These are phyloP conservation scores for Talaromyces sp. DNA, from an alignment of 2,329 filamentous ascomycete genomes.

Conservation along the genomic window DNA sequence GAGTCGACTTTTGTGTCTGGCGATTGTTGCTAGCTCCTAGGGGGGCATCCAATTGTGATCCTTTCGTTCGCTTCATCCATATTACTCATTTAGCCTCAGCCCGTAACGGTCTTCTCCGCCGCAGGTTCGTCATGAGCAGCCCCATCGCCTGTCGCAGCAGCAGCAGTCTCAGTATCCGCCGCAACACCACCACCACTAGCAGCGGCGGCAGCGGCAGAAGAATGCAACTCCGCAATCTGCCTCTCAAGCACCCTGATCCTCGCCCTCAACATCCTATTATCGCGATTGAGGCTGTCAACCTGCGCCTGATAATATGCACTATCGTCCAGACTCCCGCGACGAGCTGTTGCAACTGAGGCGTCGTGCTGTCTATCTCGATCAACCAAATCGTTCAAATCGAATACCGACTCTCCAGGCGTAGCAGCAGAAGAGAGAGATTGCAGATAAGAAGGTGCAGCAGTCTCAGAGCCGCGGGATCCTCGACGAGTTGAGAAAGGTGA, in stretches of 20 bases:
- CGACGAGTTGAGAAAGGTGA: conserved; percentile 36
- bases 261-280: conserved; percentile 49
- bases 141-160: not conserved
- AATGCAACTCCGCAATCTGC: conserved; percentile 14
- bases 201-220: not conserved
- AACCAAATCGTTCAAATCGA: conserved; percentile 22
- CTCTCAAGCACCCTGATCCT: conserved; percentile 45
- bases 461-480: conserved; percentile 35
- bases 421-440: conserved; percentile 23
- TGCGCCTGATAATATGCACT: conserved; percentile 48
- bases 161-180: not conserved
- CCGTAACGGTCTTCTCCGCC: not conserved
- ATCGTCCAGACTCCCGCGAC: conserved; percentile 46
- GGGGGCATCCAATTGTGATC: not conserved
- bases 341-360: conserved; percentile 16
- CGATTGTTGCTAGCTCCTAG: not conserved
- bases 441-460: conserved; percentile 13
- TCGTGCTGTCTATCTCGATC: conserved; percentile 24
- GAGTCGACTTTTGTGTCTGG: not conserved
- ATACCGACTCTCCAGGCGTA: conserved; percentile 24
- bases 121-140: not conserved
- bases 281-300: conserved; percentile 44
- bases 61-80: not conserved
- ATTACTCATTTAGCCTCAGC: not conserved
- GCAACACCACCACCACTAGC: not conserved